Base-by-base conservation (phyloP, 768 basidiomycete species). In the Termitomyces bulborhizus region DNA sequence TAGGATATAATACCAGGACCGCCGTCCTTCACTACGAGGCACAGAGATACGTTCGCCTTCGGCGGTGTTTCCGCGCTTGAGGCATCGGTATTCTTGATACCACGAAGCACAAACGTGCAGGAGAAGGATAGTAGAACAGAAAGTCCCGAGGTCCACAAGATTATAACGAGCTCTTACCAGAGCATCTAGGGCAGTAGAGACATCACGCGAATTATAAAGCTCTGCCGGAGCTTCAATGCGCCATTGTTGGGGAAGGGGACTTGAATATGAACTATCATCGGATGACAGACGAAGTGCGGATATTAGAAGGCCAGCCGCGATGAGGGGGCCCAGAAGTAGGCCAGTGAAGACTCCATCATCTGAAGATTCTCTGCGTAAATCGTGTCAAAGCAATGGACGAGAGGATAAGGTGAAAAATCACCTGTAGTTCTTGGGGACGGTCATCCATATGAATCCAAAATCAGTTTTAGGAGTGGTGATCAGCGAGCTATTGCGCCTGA, bases 321-420 rank as follows among this genome's bases (percentile, higher is more conserved):
- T 83, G 31, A 96, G 74, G 2, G 94, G 92, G 12, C 86, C 88
- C 32, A 94, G 77, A n/a, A 93, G 77, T 12, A 96, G 72, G 2
- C 88, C 93, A 42, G 88, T 93, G 55, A 90, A 71, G 24, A 87
- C 83, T 13, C 95, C 95, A 67, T 97, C 93, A 65, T 96, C 94
- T 12, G 78, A 70, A 46, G 86, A 88, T 54, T 89, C 83, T 65
- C 93, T 93, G 57, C 12, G 32, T 31, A 29, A 13, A 8, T 27
- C 11, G 9, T 18, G 44, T 66, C 29, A 66, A 51, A 41, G 29
- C 12, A n/a, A 41, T 51, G 1, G 51, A 13, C 8, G 50, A 45
- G 37, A 26, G 8, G 11, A 5, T 4, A 18, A 50, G 15, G 37
- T 44, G 8, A 53, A 49, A 27, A 24, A 5, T 29, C 59, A 87